Evolutionary conservation across 352 stramenopile genomes (phyloP), one percentile per base, ranked within the genome.

Genomic region (Phytophthora megakarya): DNA sequence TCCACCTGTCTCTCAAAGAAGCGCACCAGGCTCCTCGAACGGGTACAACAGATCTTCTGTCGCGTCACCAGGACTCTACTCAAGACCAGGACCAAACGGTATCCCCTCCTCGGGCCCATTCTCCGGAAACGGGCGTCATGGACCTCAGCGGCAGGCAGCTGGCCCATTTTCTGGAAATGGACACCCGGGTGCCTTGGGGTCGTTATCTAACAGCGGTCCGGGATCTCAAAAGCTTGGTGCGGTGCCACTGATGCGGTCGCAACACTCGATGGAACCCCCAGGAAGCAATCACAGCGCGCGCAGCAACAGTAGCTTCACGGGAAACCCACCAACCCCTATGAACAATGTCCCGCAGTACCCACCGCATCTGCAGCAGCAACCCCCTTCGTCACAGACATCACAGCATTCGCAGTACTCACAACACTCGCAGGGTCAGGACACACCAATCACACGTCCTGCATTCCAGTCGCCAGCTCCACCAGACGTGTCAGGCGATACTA

Each of bases 231-330:
- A 63, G 8, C 56, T 49, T 39, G 35, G 35, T 10, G 9, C 35
- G 16, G 52, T 60, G 37, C 50, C 62, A 22, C 35, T 58, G 25
- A 62, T 67, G 50, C 61, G 50, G 30, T 57, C 61, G 13, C 68
- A 73, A 26, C 64, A 77, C 32, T 69, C 61, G 28, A 74, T 71
- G 45, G 65, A 76, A 43, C 61, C 65, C 5, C 69, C 73, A 5
- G 69, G 65, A 16, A 82, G 68, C 60, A 78, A 68, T 40, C 54
- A 70, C 54, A 80, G 63, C 52, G 72, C 40, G 23, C 60, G 57
- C 26, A 81, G 65, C 46, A 72, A 62, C 47, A 39, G 28, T 48
- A 72, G 56, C 19, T 57, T 67, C 38, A 65, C 30, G n/a, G 59
- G 40, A 22, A 63, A 63, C 56, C 37, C 44, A 25, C 32, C 33